Base-by-base conservation (phyloP, 352 stramenopile species). In the Globisporangium parvum region DNA sequence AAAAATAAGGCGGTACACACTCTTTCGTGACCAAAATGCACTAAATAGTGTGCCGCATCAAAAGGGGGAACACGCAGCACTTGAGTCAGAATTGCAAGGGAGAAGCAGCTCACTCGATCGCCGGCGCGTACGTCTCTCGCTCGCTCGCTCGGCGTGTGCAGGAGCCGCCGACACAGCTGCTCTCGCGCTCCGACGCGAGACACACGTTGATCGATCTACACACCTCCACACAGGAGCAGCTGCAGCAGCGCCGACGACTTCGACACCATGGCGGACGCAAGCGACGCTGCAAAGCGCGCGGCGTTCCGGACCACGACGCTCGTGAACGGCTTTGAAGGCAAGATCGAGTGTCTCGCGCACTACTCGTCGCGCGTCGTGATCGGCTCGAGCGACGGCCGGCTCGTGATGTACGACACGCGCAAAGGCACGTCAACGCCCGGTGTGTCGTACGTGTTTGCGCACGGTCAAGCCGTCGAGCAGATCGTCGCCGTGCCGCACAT, bases 341-440 rank as follows among this genome's bases (percentile, higher is more conserved):
- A 88, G 57, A 75, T 95, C 49, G 80, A 93, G 55, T 91, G 82
- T 53, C 77, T 93, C 47, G 85, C 82, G 49, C 83, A 93, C 67
- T 95, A 95, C 69, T 92, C 82, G 35, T 93, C 75, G n/a, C 82
- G 85, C 55, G 82, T 95, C 39, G 79, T 95, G 12, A 60, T 95
- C 39, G 85, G 85, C 66, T 87, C 85, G 47, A 68, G 71, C 57
- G 85, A 95, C 47, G 82, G 85, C 0, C 82, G 80, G 0, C 71
- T 95, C 39, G 80, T 92, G 53, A 91, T 95, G 80, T 95, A 79
- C 57, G 85, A 95, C 67, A 95, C 85, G 46, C 82, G 85, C 56
- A 95, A 92, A 45, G 85, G 84, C 48, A 82, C 81, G 31, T 77
- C 58, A 21, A 85, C 67, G 2, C 54, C 70, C 9, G 75, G 74